phyloP scores from a whole-genome alignment of 2,329 filamentous ascomycete genomes.

The Tolypocladium endophyticum region DNA sequence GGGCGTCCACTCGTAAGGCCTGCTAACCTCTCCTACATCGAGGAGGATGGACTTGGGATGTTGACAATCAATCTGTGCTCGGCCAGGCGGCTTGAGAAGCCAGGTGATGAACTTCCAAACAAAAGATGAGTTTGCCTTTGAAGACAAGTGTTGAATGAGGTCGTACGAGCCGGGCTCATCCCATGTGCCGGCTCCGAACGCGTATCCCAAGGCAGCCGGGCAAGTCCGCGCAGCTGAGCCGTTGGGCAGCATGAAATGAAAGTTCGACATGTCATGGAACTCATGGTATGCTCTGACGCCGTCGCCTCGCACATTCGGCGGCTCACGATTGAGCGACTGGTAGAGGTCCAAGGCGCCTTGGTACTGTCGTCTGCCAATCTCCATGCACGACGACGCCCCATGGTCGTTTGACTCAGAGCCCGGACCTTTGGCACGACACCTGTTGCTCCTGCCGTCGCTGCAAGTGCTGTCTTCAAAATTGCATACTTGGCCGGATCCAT shows the following conservation, averaged over 20 bases:
- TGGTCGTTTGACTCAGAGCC: constrained; percentile 55
- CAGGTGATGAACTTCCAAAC: constrained; percentile 68
- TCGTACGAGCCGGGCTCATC: constrained; percentile 84
- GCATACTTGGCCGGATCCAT: constrained; percentile 62
- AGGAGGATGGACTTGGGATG: constrained; percentile 73
- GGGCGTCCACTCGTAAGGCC: constrained; percentile 75
- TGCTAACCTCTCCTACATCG: constrained; percentile 67
- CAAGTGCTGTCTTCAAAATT: constrained; percentile 78
- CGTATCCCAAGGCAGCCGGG: constrained; percentile 76
- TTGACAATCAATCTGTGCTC: constrained; percentile 65
- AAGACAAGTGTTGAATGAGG: constrained; percentile 74
- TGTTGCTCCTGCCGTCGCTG: constrained; percentile 50
- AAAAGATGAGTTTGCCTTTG: constrained; percentile 57
- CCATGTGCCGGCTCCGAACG: constrained; percentile 81
- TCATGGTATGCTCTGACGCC: constrained; percentile 70
- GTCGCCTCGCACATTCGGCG: constrained; percentile 47
- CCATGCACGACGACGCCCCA: constrained; percentile 64
- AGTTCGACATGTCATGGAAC: constrained; percentile 68
- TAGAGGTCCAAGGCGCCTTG: constrained; percentile 41
- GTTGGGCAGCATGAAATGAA: constrained; percentile 61
- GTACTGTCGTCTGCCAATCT: constrained; percentile 61
- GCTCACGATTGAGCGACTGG: constrained; percentile 33
- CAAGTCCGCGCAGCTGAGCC: constrained; percentile 64
- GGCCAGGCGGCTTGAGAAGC: constrained; percentile 56
- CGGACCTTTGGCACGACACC: constrained; percentile 63